Evolutionary conservation across 2,329 filamentous ascomycete species (phyloP).

Genomic region (Fusarium fracticaudum): DNA sequence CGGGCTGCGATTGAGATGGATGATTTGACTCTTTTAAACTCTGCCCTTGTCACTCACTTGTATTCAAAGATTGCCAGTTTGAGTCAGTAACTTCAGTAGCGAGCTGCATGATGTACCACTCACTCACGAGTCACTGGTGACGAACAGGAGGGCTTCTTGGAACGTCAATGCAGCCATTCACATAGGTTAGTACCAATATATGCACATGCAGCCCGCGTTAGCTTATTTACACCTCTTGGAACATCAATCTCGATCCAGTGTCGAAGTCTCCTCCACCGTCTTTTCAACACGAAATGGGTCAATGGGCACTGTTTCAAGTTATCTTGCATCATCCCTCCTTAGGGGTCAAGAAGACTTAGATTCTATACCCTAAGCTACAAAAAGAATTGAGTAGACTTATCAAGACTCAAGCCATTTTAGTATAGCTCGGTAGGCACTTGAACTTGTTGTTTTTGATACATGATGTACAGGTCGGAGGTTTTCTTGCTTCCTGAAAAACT

Average conservation of each 20-base stretch:
- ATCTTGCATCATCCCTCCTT: not conserved
- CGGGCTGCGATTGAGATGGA: not conserved
- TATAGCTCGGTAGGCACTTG: not conserved
- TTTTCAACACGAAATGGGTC: constrained; percentile 24
- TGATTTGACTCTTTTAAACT: constrained; percentile 24
- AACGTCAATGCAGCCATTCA: not conserved
- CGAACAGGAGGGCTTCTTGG: not conserved
- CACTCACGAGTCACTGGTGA: not conserved
- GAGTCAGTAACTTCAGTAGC: not conserved
- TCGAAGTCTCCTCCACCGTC: constrained; percentile 31
- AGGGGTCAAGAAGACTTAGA: not conserved
- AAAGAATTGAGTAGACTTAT: not conserved
- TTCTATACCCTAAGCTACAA: not conserved
- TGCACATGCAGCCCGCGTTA: not conserved
- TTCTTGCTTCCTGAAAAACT: not conserved
- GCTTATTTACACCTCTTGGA: not conserved
- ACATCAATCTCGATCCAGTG: constrained; percentile 11
- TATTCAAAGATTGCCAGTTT: not conserved
- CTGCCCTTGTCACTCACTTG: constrained; percentile 18
- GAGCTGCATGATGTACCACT: not conserved
- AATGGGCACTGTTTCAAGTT: constrained; percentile 11
- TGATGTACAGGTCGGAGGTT: not conserved
- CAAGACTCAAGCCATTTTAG: not conserved
- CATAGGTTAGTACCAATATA: not conserved
- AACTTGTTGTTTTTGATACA: not conserved